Base-by-base conservation (phyloP, 2,329 filamentous ascomycete genomes). In the Trichoderma koningii region DNA sequence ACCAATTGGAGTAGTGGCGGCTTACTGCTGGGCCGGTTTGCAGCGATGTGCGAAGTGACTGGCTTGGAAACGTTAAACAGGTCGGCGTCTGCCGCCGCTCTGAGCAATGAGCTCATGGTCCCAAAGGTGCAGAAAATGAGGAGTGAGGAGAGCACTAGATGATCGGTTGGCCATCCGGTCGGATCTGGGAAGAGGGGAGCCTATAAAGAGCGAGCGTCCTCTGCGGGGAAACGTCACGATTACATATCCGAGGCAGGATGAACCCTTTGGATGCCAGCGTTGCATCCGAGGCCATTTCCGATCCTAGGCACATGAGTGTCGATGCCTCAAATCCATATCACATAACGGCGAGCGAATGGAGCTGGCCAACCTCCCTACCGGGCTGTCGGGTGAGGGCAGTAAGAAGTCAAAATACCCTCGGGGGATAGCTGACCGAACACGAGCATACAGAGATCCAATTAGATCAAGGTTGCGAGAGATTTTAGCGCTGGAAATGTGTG, bases 161-260 rank as follows among this genome's bases (percentile, higher is more conserved):
- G 15, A 61, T 42, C 45, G 28, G 10, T 42, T 28, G 21, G 21
- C 21, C 21, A 23, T 21, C 10, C 26, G n/a, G n/a, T 19, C 23
- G 28, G 12, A 15, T 15, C n/a, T 50, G 12, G 57, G 34, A 19
- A 44, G 23, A 34, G 38, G n/a, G n/a, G 30, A 23, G n/a, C 51
- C 4, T 28, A 41, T 30, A 50, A 52, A 28, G n/a, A 38, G 34
- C 12, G 34, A 38, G 34, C 34, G 34, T n/a, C 14, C 57, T 30
- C 28, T 52, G 48, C 59, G 59, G 59, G 59, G 59, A 62, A 59
- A 62, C 59, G 59, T 62, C 59, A 62, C 59, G 10, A 52, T 62
- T 62, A 62, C 59, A 62, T 28, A 53, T 26, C 26, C 21, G 23
- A 30, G 5, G 26, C 26, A n/a, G 21, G 19, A 38, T 38, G 34